A percentile compares a stretch with the other conserved stretches of the same genome.
phyloP scores from a whole-genome alignment of 2,329 filamentous ascomycete genomes.

The Xylariaceae sp. region DNA sequence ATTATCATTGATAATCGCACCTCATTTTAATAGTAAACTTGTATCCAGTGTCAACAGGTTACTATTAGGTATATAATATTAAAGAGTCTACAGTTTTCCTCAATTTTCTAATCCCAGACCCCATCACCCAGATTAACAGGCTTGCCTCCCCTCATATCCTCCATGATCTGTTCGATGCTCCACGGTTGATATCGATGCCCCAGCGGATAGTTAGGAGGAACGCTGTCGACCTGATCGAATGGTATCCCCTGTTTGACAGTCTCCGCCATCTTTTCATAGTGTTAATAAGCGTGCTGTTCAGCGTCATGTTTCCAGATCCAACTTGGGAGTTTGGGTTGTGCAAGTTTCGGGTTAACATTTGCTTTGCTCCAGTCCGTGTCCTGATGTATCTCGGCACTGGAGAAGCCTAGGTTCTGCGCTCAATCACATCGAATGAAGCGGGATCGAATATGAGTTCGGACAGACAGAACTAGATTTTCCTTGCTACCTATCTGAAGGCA shows the following conservation, averaged over 20 bases:
- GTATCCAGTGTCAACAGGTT: no score
- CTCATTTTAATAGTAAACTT: no score
- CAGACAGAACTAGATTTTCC: slow-evolving; percentile 39
- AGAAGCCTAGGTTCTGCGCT: slow-evolving; percentile 47
- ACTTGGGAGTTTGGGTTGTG: slow-evolving; percentile 44
- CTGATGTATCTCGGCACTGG: slow-evolving; percentile 45
- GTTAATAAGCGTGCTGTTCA: slow-evolving; percentile 44
- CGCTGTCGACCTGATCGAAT: slow-evolving; percentile 38
- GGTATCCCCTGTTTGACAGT: slow-evolving; percentile 39
- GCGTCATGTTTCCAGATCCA: slow-evolving; percentile 49
- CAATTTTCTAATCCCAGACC: slow-evolving; percentile 40
- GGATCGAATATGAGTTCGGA: slow-evolving; percentile 45
- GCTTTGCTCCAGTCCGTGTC: slow-evolving; percentile 45
- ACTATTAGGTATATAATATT: no score
- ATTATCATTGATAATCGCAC: no score
- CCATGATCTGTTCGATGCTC: slow-evolving; percentile 50
- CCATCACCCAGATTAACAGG: slow-evolving; percentile 43
- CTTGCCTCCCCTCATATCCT: slow-evolving; percentile 42
- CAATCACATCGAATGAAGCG: slow-evolving; percentile 45
- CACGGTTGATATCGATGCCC: slow-evolving; percentile 47
- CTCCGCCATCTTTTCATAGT: slow-evolving; percentile 43
- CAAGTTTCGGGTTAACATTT: slow-evolving; percentile 40
- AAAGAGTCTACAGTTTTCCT: no score
- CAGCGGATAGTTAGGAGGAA: slow-evolving; percentile 44
- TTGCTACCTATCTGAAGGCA: slow-evolving; percentile 46